Base-by-base conservation (phyloP, 106 monocot species). In the Gastrodia elata region DNA sequence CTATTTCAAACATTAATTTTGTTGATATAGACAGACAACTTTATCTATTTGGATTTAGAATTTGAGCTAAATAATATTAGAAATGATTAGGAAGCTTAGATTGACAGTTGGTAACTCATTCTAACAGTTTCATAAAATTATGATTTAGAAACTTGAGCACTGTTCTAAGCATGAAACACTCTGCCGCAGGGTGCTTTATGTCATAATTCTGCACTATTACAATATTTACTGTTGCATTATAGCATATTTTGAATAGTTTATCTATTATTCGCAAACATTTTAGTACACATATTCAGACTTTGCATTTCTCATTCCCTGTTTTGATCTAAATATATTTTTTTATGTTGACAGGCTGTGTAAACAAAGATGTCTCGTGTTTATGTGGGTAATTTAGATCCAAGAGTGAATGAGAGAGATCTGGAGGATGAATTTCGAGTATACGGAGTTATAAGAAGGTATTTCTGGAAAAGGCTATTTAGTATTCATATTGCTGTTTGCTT, bases 371-470 rank as follows among this genome's bases (percentile, higher is more conserved):
- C 76, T 39, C 76, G 76, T 52, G 68, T 76, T 68, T 76, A 76
- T 67, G 76, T 76, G 16, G 76, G 76, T 26, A 76, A 76, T 56
- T 55, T 76, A 67, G 76, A 76, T 55, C 68, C 76, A 27, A 68
- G 76, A 18, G 76, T 76, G 52, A 52, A 68, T n/a, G 76, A 76
- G 55, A 68, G 76, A 39, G 76, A 76, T 46, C 28, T 76, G 1
- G 76, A 76, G 68, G 76, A 76, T 56, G 76, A 76, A 22, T 76
- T 76, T 76, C 68, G 76, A 25, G 49, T 56, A 15, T 76, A 68
- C 30, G 76, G 76, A 69, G 76, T 76, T 52, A 68, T 76, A 76
- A 67, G 76, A 69, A 76, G 68, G 76, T 76, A 76, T 6, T 16
- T 35, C 6, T 61, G 32, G 61, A 61, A 5, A 7, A 0, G 30